Conservation (phyloP, 345 rosid genomes). For the Salix viminalis region DNA sequence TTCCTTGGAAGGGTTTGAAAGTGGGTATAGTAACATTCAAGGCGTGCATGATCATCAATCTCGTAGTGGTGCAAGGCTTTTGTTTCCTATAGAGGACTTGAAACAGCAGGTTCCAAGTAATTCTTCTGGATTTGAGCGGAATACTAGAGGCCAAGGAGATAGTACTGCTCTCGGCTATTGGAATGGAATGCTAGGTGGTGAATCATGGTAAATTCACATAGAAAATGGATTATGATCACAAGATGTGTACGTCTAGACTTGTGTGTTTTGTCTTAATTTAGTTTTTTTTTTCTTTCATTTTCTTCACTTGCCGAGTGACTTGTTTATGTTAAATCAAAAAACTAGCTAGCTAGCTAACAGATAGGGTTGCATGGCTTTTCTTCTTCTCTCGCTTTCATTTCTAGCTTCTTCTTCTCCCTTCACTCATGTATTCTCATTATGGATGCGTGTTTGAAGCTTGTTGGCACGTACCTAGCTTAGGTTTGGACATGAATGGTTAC, state of each 20-base stretch:
- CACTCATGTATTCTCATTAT: not conserved
- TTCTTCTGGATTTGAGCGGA: conserved; percentile 21
- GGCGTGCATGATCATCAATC: conserved; percentile 26
- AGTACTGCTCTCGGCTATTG: conserved; percentile 37
- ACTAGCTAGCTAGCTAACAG: conserved; percentile 14
- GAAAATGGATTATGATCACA: not conserved
- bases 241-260: not conserved
- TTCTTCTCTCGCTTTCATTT: not conserved
- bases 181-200: conserved; percentile 45
- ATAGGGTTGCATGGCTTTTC: conserved; percentile 10
- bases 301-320: conserved; percentile 20
- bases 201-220: conserved; percentile 35
- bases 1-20: conserved; percentile 30
- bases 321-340: conserved; percentile 30
- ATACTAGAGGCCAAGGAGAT: conserved; percentile 30
- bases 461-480: not conserved
- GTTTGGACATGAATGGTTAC: not conserved
- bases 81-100: conserved; percentile 38
- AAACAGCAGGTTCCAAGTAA: conserved; percentile 22
- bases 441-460: not conserved
- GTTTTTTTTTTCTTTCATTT: not conserved
- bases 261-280: not conserved
- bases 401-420: not conserved
- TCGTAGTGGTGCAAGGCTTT: conserved; percentile 24
- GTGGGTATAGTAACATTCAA: conserved; percentile 14